A percentile compares a stretch with the other conserved stretches of the same genome.
These are phyloP conservation scores for Kodamaea kaohsiungensis DNA, from an alignment of 805 yeast species.

Conservation along the genomic window DNA sequence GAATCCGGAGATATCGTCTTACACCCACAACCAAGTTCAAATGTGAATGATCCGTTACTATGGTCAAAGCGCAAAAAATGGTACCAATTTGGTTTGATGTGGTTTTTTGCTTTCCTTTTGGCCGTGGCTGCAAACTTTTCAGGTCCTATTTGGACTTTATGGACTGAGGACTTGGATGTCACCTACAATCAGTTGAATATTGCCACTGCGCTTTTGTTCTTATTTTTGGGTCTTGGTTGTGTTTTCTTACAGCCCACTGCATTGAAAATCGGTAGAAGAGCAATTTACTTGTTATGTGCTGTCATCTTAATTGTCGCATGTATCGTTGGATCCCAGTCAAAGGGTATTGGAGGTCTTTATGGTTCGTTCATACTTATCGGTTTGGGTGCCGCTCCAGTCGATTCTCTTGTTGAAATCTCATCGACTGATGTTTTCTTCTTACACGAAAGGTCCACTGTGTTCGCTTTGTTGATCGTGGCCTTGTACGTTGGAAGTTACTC, in stretches of 20 bases:
- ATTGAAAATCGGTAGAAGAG: slow-evolving; percentile 30
- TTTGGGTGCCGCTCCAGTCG: slow-evolving; percentile 44
- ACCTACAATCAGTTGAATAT: slow-evolving; percentile 43
- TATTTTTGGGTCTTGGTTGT: slow-evolving; percentile 46
- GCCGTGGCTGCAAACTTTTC: slow-evolving; percentile 25
- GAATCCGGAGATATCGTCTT: slow-evolving; percentile 30
- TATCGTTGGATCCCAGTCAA: slow-evolving; percentile 32
- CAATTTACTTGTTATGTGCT: slow-evolving; percentile 28
- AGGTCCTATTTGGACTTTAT: slow-evolving; percentile 38
- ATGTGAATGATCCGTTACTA: slow-evolving; percentile 35
- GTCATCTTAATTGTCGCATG: slow-evolving; percentile 28
- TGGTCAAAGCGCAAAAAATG: slow-evolving; percentile 32
- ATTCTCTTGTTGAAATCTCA: slow-evolving; percentile 49
- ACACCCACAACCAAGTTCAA: slow-evolving; percentile 36
- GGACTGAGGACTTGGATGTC: slow-evolving; percentile 30
- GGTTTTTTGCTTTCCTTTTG: slow-evolving; percentile 26
- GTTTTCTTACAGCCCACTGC: slow-evolving; percentile 36
- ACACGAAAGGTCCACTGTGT: slow-evolving; percentile 41
- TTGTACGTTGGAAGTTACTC: slow-evolving; percentile 44
- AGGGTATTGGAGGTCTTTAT: slow-evolving; percentile 20
- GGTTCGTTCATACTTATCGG: slow-evolving; percentile 27
- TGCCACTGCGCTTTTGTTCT: slow-evolving; percentile 50
- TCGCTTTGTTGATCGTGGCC: slow-evolving; percentile 36
- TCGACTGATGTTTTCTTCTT: slow-evolving; percentile 46
- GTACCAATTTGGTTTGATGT: slow-evolving; percentile 28